These are phyloP conservation scores for Pelagomonas calceolata DNA, from an alignment of 108 stramenopile genomes.

Conservation along the genomic window DNA sequence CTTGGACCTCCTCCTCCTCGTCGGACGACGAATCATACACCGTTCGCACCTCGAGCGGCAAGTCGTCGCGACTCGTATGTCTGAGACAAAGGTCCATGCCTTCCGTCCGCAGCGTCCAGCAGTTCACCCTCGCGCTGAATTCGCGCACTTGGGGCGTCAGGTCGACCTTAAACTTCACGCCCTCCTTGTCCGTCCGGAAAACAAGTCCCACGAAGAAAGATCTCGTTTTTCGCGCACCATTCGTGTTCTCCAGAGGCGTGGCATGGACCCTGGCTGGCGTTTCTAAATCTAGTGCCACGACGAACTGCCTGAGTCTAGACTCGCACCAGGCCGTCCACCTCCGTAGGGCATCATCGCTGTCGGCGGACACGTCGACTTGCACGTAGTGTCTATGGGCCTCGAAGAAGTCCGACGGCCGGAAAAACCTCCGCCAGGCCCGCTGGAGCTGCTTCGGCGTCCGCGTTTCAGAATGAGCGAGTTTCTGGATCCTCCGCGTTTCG, in stretches of 20 bases:
- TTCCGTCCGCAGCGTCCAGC: slow-evolving; percentile 39
- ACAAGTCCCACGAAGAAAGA: slow-evolving; percentile 56
- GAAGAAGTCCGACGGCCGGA: slow-evolving; percentile 22
- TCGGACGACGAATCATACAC: no score
- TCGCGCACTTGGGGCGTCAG: slow-evolving; percentile 38
- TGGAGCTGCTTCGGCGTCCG: slow-evolving; percentile 12
- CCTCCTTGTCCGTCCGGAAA: slow-evolving; percentile 41
- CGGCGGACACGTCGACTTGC: slow-evolving; percentile 49
- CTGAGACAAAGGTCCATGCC: slow-evolving; percentile 53
- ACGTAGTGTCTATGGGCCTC: slow-evolving; percentile 25
- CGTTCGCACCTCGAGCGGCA: no score
- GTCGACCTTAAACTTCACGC: no score
- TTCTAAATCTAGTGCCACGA: slow-evolving; percentile 49
- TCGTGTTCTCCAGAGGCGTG: slow-evolving; percentile 33
- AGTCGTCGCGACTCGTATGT: background rate
- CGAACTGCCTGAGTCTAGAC: slow-evolving; percentile 51
- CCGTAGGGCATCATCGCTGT: slow-evolving; percentile 39
- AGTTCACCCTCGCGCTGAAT: slow-evolving; percentile 55
- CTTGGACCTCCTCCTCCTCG: no score
- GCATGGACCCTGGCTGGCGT: slow-evolving; percentile 58
- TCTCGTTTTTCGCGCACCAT: background rate
- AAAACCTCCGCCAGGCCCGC: background rate
- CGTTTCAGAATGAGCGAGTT: background rate
- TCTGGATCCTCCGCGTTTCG: slow-evolving; percentile 11
- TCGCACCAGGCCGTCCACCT: slow-evolving; percentile 67